These are phyloP conservation scores for Suhomyces bribrorum DNA, from an alignment of 1,139 yeast species.

Conservation along the genomic window DNA sequence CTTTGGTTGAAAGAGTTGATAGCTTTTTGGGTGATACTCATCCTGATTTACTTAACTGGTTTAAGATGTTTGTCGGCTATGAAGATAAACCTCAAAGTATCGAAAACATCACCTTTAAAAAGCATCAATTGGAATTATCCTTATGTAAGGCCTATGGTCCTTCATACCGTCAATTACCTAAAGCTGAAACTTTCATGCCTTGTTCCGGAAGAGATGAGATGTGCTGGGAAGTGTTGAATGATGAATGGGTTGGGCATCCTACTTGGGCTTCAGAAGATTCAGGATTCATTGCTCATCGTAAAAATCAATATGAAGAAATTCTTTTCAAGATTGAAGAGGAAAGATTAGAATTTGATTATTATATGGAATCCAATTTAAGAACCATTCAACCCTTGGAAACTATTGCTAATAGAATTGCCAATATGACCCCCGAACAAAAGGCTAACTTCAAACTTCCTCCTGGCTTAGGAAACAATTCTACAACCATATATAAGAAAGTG, in stretches of 20 bases:
- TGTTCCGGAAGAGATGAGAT: conserved; percentile 98
- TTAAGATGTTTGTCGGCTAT: conserved; percentile 86
- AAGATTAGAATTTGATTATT: conserved; percentile 93
- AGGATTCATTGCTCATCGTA: conserved; percentile 96
- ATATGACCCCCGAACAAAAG: conserved; percentile 90
- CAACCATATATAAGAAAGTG: conserved; percentile 89
- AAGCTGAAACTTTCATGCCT: conserved; percentile 94
- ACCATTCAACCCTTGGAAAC: conserved; percentile 95
- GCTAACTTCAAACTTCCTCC: conserved; percentile 84
- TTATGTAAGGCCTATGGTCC: conserved; percentile 91
- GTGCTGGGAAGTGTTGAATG: conserved; percentile 98
- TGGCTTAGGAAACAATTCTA: conserved; percentile 88
- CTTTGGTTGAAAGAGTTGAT: conserved; percentile 81
- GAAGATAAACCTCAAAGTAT: conserved; percentile 76
- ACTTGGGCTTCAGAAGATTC: conserved; percentile 99
- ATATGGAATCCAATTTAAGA: conserved; percentile 91
- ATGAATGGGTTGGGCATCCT: conserved; percentile 99
- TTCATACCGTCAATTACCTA: conserved; percentile 88
- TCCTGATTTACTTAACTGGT: conserved; percentile 84
- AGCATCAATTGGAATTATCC: conserved; percentile 85
- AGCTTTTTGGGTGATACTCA: conserved; percentile 77
- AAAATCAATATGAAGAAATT: conserved; percentile 95
- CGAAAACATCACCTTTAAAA: conserved; percentile 84
- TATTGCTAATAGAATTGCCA: conserved; percentile 89
- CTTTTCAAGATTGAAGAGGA: conserved; percentile 95